Conservation (phyloP, 208 protist genomes). For the Trypanosoma grayi region DNA sequence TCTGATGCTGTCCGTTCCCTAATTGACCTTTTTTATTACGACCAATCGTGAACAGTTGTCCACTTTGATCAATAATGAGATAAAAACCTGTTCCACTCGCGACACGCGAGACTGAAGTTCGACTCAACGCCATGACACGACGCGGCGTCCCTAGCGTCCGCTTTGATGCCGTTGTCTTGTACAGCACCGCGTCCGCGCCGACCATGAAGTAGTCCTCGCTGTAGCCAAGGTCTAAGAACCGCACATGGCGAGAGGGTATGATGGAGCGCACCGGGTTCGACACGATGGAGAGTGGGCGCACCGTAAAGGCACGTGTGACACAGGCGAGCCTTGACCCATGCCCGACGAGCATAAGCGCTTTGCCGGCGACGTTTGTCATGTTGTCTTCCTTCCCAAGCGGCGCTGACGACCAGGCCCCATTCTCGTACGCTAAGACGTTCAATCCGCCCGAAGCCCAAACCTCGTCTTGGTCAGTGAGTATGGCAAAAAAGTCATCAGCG, state of each 20-base stretch:
- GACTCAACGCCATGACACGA: constrained; percentile 77
- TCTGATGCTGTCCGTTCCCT: constrained; percentile 66
- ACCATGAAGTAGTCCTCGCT: constrained; percentile 89
- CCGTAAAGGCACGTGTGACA: constrained; percentile 73
- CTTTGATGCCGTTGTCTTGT: constrained; percentile 79
- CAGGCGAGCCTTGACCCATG: constrained; percentile 66
- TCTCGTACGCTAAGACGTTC: constrained; percentile 32
- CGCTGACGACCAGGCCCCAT: constrained; percentile 25
- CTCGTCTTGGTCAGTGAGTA: constrained; percentile 84
- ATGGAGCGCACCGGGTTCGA: constrained; percentile 67
- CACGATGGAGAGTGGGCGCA: constrained; percentile 73
- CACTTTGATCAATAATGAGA: constrained; percentile 85
- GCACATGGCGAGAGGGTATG: constrained; percentile 71
- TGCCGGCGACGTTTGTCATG: constrained; percentile 69
- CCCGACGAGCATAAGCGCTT: constrained; percentile 70
- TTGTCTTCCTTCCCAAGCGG: constrained; percentile 51
- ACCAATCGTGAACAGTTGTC: constrained; percentile 74
- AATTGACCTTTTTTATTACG: constrained; percentile 88
- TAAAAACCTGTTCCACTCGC: constrained; percentile 75
- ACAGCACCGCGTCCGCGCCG: constrained; percentile 77
- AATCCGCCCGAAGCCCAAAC: constrained; percentile 81
- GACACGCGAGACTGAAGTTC: constrained; percentile 71
- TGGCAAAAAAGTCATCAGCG: constrained; percentile 79
- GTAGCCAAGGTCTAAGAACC: constrained; percentile 78
- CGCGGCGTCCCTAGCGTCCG: constrained; percentile 74